Conservation (phyloP, 1,284 basidiomycete species). For the Calocybe gambosa region DNA sequence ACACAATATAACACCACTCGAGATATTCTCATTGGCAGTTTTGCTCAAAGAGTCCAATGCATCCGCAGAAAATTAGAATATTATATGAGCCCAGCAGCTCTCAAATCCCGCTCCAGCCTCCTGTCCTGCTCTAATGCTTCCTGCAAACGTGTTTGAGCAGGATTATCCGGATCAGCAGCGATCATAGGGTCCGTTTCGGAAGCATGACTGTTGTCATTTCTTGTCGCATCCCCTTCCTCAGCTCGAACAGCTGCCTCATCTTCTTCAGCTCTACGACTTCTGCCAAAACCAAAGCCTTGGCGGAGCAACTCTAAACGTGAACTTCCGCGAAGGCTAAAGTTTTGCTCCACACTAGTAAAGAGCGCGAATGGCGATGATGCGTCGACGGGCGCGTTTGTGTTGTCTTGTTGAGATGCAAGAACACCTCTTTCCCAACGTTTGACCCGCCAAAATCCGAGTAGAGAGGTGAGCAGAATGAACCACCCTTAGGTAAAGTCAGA, state of each 20-base stretch:
- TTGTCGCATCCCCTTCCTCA: slow-evolving; percentile 16
- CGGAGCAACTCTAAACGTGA: slow-evolving; percentile 43
- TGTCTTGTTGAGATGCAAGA: slow-evolving; percentile 45
- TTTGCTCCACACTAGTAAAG: slow-evolving; percentile 36
- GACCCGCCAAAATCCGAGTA: slow-evolving; percentile 89
- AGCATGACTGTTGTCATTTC: slow-evolving; percentile 17
- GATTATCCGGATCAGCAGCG: slow-evolving; percentile 37
- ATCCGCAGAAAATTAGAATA: neutral
- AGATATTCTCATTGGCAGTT: neutral
- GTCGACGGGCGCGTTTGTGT: slow-evolving; percentile 21
- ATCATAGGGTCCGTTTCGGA: slow-evolving; percentile 33
- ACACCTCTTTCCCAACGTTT: slow-evolving; percentile 82
- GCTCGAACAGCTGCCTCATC: slow-evolving; percentile 18
- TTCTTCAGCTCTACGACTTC: slow-evolving; percentile 21
- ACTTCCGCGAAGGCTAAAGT: slow-evolving; percentile 39
- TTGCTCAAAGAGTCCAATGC: neutral
- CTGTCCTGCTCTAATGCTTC: slow-evolving; percentile 49
- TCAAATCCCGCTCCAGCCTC: slow-evolving; percentile 52
- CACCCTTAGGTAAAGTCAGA: slow-evolving; percentile 49
- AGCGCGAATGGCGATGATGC: slow-evolving; percentile 20
- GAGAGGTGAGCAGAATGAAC: slow-evolving; percentile 85
- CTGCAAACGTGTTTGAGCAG: slow-evolving; percentile 37
- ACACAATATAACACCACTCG: neutral
- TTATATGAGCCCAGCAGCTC: slow-evolving; percentile 60
- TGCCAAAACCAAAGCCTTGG: slow-evolving; percentile 44